Base-by-base conservation (phyloP, 805 yeast species). In the Candida xiaguanensis region DNA sequence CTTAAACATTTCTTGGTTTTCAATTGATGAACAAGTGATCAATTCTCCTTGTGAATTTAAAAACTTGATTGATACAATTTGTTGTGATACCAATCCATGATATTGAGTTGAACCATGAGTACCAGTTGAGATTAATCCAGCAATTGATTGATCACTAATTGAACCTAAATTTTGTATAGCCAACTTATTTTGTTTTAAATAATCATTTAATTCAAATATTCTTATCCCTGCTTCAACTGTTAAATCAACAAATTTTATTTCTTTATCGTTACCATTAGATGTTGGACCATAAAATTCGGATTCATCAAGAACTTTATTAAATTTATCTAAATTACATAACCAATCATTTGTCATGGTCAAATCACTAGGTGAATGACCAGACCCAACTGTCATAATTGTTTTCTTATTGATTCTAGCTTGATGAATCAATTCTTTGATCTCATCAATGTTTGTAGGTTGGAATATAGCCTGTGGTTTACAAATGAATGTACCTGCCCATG, bases 91-190 rank as follows among this genome's bases (percentile, higher is more conserved):
- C 26, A 90, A 69, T 1, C 98, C 97, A 53, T 93, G 98, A 58
- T 75, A 86, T 30, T 91, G 95, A 8, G 95, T 82, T 0, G 97
- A 85, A 6, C 99, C 99, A 56, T 91, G 99, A 0, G 98, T 89
- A 20, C 98, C 98, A 0, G 98, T 91, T 2, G 95, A 84, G 32
- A 93, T 88, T 48, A 90, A 80, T n/a, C 99, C 99, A 3, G 95
- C 98, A 18, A 89, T 71, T 12, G 95, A 85, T 58, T 91, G 98
- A 45, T 88, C 96, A 29, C 93, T 80, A 39, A 91, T 91, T 1
- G 97, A 89, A 1, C 98, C 98, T 52, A 93, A 67, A 53, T 85
- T 91, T 61, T 91, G 98, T 42, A 91, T 68, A 4, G 96, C 95
- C 43, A 87, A 74, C 1, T 84, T 82, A 46, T 76, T 72, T 9